Evolutionary conservation across 208 protist species (phyloP), one percentile per base, ranked within the genome.

Genomic region (Trypanosoma cruzi): DNA sequence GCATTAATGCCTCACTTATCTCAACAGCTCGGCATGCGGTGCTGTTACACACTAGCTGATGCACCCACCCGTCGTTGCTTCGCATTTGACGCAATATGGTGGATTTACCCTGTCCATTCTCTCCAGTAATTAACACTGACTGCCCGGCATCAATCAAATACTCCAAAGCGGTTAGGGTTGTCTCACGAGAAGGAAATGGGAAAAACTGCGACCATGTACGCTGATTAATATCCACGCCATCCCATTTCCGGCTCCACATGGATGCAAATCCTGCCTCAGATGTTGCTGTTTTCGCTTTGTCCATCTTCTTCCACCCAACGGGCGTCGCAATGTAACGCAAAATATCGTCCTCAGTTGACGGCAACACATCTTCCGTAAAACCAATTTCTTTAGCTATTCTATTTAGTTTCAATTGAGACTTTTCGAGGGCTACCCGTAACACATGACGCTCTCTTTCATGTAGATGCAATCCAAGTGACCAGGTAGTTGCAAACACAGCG

Each of bases 121-220:
- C 62, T 20, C 81, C 91, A n/a, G 80, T 67, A 32, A 96, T 60
- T 44, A 91, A 56, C 26, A 96, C 79, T 54, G 84, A 80, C 68
- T 94, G 88, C 0, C 88, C 88, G 54, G 86, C 92, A 65, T 88
- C 77, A 42, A 92, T 60, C 46, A 96, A 68, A 66, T 81, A 89
- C 68, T 96, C 88, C 50, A 88, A 63, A 18, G 81, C 79, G n/a
- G 66, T 66, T 42, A 96, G 64, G 16, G 76, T 82, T 18, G 62
- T 59, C 29, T 78, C 13, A 16, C 90, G 83, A 14, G 90, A 92
- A 54, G 82, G 75, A 50, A 83, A 63, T 0, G 69, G 40, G 60
- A 93, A 94, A 34, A 89, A 74, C 52, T 90, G 86, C 48, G 79
- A 67, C 79, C 76, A 91, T n/a, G 79, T 72, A 56, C 62, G 74